phyloP scores from a whole-genome alignment of 148 eudicot species.

The Cornus florida region DNA sequence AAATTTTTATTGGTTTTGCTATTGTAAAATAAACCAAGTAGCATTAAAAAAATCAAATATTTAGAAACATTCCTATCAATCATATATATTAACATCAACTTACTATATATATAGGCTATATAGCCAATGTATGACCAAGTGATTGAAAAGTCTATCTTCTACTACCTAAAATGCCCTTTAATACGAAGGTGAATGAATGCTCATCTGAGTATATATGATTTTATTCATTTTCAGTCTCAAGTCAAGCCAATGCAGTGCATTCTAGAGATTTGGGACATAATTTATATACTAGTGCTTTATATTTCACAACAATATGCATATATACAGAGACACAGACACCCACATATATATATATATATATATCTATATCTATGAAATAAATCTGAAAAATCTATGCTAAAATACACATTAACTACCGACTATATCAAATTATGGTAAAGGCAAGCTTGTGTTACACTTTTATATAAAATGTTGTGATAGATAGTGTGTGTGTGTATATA shows the following conservation, averaged over 20 bases:
- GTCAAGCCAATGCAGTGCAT: background rate
- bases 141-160: background rate
- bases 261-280: background rate
- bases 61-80: background rate
- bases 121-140: background rate
- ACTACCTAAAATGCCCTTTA: too few relatives aligned
- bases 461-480: background rate
- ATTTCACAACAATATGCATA: background rate
- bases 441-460: too few relatives aligned
- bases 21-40: too few relatives aligned
- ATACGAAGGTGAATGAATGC: background rate
- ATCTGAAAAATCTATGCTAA: too few relatives aligned
- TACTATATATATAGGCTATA: background rate
- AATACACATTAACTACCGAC: too few relatives aligned
- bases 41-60: background rate
- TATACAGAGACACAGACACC: too few relatives aligned
- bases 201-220: background rate
- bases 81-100: background rate
- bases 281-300: background rate
- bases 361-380: too few relatives aligned
- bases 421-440: too few relatives aligned
- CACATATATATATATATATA: too few relatives aligned
- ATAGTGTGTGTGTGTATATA: background rate
- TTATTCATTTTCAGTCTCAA: background rate
- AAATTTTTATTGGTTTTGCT: background rate